Percentiles rank a stretch among this genome's conserved stretches.
Conservation (phyloP, 2,329 filamentous ascomycete species). For the Colletotrichum simmondsii region DNA sequence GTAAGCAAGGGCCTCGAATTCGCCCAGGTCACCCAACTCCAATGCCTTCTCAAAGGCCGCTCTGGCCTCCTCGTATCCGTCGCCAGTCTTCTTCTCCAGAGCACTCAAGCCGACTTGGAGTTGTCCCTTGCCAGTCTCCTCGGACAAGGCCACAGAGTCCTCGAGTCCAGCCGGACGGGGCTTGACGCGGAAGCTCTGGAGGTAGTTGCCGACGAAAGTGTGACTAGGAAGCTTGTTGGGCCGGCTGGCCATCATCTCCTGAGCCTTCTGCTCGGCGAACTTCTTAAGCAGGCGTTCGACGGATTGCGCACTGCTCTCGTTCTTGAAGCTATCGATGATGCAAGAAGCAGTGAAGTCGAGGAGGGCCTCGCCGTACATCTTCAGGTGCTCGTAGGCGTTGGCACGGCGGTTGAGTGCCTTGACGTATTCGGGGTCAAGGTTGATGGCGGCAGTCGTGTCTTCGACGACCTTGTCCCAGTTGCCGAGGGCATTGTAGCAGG, state of each 20-base stretch:
- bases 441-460: constrained; percentile 94
- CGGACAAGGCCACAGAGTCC: constrained; percentile 79
- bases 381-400: constrained; percentile 94
- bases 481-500: constrained; percentile 93
- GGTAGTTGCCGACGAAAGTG: constrained; percentile 97
- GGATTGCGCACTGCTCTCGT: constrained; percentile 85
- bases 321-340: constrained; percentile 98
- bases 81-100: constrained; percentile 86
- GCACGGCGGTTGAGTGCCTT: constrained; percentile 97
- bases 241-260: constrained; percentile 88
- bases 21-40: constrained; percentile 81
- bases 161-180: constrained; percentile 84
- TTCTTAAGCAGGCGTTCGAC: constrained; percentile 96
- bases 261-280: constrained; percentile 94
- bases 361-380: constrained; percentile 91
- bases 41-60: constrained; percentile 88
- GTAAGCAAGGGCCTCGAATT: constrained; percentile 90
- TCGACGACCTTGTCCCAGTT: constrained; percentile 97
- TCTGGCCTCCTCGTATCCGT: constrained; percentile 91
- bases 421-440: constrained; percentile 93
- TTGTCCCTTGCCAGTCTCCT: constrained; percentile 85
- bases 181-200: constrained; percentile 95
- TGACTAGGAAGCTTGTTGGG: constrained; percentile 90
- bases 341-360: constrained; percentile 98
- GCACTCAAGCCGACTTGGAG: constrained; percentile 84